Percentiles rank a stretch among this genome's conserved stretches.
These are phyloP conservation scores for Diaporthe sp. DNA, from an alignment of 2,329 filamentous ascomycete species.

Conservation along the genomic window DNA sequence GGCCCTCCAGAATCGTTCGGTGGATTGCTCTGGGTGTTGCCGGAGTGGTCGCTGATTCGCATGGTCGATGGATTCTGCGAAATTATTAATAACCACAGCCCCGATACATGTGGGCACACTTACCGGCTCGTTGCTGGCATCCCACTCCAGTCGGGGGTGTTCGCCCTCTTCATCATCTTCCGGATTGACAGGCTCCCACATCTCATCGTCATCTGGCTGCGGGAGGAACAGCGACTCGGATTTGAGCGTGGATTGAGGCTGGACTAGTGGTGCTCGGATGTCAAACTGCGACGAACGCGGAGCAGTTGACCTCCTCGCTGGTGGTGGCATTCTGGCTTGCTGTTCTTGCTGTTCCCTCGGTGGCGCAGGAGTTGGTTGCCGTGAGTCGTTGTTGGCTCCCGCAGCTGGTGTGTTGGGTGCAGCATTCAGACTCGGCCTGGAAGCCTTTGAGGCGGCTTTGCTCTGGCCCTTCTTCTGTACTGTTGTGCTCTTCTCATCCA, in stretches of 20 bases:
- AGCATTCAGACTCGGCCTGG: constrained; percentile 61
- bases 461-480: constrained; percentile 62
- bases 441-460: constrained; percentile 55
- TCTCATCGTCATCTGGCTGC: constrained; percentile 73
- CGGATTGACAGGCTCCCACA: constrained; percentile 77
- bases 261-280: constrained; percentile 49
- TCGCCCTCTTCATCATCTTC: constrained; percentile 72
- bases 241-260: constrained; percentile 69
- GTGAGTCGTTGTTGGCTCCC: constrained; percentile 47
- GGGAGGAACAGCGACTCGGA: constrained; percentile 80
- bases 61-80: constrained; percentile 55
- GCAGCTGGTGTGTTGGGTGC: constrained; percentile 57
- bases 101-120: constrained; percentile 47
- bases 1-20: constrained; percentile 33
- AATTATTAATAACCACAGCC: constrained; percentile 1
- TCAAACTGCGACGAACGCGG: constrained; percentile 51
- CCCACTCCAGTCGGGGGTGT: constrained; percentile 80
- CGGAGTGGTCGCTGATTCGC: constrained; percentile 43
- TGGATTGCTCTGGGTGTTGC: constrained; percentile 39
- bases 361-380: constrained; percentile 41
- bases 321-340: constrained; percentile 37
- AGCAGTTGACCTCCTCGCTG: constrained; percentile 51
- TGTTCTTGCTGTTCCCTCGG: constrained; percentile 36
- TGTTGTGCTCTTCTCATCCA: constrained; percentile 72
- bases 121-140: constrained; percentile 75